Conservation (phyloP, 345 rosid species). For the Fremontodendron californicum region DNA sequence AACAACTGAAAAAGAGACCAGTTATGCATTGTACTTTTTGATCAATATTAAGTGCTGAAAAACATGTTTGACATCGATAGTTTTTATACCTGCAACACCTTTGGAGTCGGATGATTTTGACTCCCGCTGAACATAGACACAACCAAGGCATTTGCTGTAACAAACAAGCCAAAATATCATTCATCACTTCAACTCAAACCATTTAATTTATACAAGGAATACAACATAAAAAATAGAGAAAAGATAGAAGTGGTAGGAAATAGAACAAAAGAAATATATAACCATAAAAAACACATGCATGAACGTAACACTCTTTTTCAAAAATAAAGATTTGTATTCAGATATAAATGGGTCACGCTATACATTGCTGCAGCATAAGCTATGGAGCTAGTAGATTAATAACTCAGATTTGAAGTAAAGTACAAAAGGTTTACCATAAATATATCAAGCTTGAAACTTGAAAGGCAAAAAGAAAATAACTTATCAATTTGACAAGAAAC, state of each 20-base stretch:
- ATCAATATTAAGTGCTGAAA: background rate
- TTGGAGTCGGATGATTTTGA: slow-evolving; percentile 87
- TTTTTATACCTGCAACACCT: slow-evolving; percentile 84
- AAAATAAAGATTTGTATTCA: background rate
- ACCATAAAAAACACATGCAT: background rate
- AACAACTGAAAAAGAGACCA: slow-evolving; percentile 48
- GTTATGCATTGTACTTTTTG: background rate
- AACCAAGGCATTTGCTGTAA: slow-evolving; percentile 97
- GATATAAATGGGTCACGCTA: background rate
- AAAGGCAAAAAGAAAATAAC: background rate
- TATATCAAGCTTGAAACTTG: background rate
- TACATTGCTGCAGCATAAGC: background rate
- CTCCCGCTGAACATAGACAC: slow-evolving; percentile 94
- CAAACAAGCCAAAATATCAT: slow-evolving; percentile 22
- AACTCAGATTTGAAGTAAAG: background rate
- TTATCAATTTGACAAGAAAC: background rate
- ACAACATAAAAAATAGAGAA: background rate
- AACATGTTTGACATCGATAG: background rate
- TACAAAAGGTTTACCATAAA: background rate
- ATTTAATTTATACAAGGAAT: background rate
- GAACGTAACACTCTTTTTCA: background rate
- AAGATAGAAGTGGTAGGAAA: background rate
- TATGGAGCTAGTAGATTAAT: background rate
- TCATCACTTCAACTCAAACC: background rate
- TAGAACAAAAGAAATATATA: background rate